These are phyloP conservation scores for Backusella sp. DNA, from an alignment of 192 early-diverging fungal genomes.

Conservation along the genomic window DNA sequence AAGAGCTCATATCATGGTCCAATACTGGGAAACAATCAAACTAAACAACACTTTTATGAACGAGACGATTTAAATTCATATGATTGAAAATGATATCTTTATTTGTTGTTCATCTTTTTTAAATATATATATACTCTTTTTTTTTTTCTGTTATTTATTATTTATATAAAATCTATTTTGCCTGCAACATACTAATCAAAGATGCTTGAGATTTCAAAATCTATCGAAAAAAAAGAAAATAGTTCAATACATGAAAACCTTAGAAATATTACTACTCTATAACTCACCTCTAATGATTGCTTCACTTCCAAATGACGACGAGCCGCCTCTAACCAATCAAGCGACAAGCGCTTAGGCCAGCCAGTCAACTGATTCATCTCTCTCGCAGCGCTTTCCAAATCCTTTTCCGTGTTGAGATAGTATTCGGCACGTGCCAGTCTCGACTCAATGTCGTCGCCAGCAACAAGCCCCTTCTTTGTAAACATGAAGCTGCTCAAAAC, in stretches of 20 bases:
- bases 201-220: conserved; percentile 21
- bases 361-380: conserved; percentile 92
- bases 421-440: conserved; percentile 77
- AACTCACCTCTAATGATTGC: conserved; percentile 78
- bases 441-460: conserved; percentile 85
- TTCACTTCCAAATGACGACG: conserved; percentile 83
- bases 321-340: conserved; percentile 85
- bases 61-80: too few relatives aligned
- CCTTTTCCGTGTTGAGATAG: conserved; percentile 64
- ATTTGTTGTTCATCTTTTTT: too few relatives aligned
- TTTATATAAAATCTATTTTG: conserved; percentile 14
- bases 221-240: background rate
- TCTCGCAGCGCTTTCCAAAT: conserved; percentile 83
- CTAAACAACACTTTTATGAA: too few relatives aligned
- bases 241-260: too few relatives aligned
- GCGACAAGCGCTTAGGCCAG: conserved; percentile 83
- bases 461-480: conserved; percentile 79
- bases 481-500: conserved; percentile 77
- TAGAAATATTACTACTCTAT: too few relatives aligned
- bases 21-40: too few relatives aligned
- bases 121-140: background rate
- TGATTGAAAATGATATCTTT: too few relatives aligned
- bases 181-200: conserved; percentile 27
- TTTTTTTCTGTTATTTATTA: background rate
- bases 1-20: too few relatives aligned